Conservation (phyloP, 441 rosid species). For the Gossypium schwendimanii region DNA sequence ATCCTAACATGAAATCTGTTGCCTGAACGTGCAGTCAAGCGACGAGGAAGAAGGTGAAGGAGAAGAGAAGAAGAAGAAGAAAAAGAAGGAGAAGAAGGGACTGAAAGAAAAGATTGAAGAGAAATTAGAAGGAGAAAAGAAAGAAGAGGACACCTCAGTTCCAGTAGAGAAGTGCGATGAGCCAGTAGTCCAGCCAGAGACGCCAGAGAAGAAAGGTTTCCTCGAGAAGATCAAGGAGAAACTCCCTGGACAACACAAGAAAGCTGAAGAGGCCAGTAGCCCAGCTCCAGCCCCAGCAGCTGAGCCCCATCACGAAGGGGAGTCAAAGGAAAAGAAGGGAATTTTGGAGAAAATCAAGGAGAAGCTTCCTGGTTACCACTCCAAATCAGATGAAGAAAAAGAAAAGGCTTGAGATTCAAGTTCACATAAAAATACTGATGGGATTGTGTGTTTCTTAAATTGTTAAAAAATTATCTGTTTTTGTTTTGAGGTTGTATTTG, state of each 20-base stretch:
- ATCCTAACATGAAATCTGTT: not conserved
- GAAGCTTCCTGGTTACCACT: conserved; percentile 51
- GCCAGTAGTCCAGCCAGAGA: not conserved
- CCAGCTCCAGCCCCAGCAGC: conserved; percentile 21
- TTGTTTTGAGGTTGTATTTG: not conserved
- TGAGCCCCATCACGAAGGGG: conserved; percentile 7
- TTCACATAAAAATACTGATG: not conserved
- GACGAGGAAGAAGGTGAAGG: conserved; percentile 64
- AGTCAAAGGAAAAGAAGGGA: conserved; percentile 43
- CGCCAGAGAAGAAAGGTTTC: conserved; percentile 48
- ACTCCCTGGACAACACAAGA: conserved; percentile 43
- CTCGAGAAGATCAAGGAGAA: conserved; percentile 52
- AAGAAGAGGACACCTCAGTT: conserved; percentile 36
- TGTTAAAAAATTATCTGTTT: not conserved
- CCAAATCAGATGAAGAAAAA: conserved; percentile 24
- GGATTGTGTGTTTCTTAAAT: not conserved
- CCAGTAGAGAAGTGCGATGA: conserved; percentile 27
- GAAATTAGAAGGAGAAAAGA: conserved; percentile 33
- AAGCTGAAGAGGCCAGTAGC: conserved; percentile 32
- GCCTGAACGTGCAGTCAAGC: conserved; percentile 45
- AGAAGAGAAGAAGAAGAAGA: conserved; percentile 35
- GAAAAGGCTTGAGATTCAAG: not conserved
- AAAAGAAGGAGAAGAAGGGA: conserved; percentile 23
- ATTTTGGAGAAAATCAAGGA: conserved; percentile 58
- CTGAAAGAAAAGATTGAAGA: conserved; percentile 44